Evolutionary conservation across 352 stramenopile genomes (phyloP).

Genomic region (Lagenidium giganteum): DNA sequence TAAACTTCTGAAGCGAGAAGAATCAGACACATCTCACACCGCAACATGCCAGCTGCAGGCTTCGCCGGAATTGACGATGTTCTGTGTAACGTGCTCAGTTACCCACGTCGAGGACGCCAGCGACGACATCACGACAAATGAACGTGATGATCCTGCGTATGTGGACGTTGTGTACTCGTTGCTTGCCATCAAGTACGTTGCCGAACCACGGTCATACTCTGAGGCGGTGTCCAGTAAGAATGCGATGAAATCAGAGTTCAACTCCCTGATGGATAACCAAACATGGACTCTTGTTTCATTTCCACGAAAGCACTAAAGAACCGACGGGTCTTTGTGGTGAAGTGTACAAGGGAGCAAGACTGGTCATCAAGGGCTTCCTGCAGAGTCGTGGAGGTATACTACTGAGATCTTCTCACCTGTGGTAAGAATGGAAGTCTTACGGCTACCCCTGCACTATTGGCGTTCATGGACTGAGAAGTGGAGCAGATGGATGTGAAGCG

Average conservation of each 20-base stretch:
- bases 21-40: too few relatives aligned
- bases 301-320: conserved; percentile 9
- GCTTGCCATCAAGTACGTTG: too few relatives aligned
- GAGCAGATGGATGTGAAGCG: conserved; percentile 3
- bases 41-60: too few relatives aligned
- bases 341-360: conserved; percentile 10
- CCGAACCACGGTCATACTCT: too few relatives aligned
- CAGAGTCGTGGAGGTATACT: conserved; percentile 18
- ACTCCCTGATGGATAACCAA: neutral
- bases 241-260: conserved; percentile 1
- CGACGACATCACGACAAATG: too few relatives aligned
- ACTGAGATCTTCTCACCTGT: conserved; percentile 17
- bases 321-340: conserved; percentile 15
- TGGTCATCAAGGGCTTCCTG: conserved; percentile 19
- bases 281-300: conserved; percentile 4
- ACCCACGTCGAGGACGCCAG: too few relatives aligned
- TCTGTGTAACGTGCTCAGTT: too few relatives aligned
- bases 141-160: too few relatives aligned
- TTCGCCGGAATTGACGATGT: too few relatives aligned
- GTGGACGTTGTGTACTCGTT: too few relatives aligned
- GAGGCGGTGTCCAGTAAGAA: too few relatives aligned
- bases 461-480: neutral
- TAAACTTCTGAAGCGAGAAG: too few relatives aligned
- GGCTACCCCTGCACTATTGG: neutral
- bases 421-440: conserved; percentile 6